phyloP scores from a whole-genome alignment of 2,329 filamentous ascomycete genomes.

The Fusarium xylarioides region DNA sequence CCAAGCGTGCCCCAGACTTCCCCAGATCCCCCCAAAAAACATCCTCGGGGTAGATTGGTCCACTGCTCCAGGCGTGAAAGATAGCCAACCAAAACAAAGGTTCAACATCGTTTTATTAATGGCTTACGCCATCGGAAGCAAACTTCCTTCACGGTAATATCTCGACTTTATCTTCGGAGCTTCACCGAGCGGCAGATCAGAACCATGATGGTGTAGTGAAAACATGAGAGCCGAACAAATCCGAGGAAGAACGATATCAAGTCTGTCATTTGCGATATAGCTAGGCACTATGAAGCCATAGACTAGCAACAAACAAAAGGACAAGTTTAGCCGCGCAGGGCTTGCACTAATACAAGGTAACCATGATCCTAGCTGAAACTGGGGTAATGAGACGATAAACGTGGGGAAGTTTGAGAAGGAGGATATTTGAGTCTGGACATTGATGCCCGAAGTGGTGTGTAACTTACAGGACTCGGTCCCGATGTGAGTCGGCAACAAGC shows the following conservation, averaged over 20 bases:
- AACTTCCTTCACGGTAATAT: not conserved
- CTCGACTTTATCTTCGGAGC: slow-evolving; percentile 12
- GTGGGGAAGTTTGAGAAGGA: slow-evolving; percentile 13
- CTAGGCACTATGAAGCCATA: not conserved
- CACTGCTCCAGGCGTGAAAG: not conserved
- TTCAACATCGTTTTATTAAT: not conserved
- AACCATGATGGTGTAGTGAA: not conserved
- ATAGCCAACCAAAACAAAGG: not conserved
- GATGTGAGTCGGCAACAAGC: not conserved
- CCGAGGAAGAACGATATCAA: not conserved
- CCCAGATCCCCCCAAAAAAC: not conserved
- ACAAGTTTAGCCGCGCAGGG: slow-evolving; percentile 9
- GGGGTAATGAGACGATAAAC: slow-evolving; percentile 16
- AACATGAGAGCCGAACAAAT: not conserved
- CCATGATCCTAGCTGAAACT: slow-evolving; percentile 9
- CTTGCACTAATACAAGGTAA: slow-evolving; percentile 10
- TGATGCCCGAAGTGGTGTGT: slow-evolving; percentile 25
- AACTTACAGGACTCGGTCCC: not conserved
- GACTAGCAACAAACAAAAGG: not conserved
- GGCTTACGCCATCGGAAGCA: not conserved
- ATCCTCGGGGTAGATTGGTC: not conserved
- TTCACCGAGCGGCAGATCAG: slow-evolving; percentile 12
- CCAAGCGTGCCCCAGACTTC: not conserved
- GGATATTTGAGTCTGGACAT: slow-evolving; percentile 13
- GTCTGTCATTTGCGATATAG: not conserved